phyloP scores from a whole-genome alignment of 768 basidiomycete genomes.

The Rhizopogon vinicolor region DNA sequence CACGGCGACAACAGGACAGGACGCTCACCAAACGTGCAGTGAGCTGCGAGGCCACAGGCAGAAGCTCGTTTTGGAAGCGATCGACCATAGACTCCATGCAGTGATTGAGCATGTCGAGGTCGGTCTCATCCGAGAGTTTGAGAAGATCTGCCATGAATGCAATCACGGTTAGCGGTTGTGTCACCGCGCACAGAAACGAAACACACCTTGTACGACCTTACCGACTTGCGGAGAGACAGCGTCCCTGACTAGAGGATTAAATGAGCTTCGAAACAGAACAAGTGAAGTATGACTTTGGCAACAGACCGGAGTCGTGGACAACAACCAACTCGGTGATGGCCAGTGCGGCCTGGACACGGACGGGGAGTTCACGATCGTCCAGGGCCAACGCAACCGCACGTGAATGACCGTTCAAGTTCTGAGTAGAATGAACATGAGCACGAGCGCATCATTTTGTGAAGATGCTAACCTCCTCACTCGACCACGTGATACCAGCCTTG shows the following conservation, averaged over 20 bases:
- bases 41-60: constrained; percentile 81
- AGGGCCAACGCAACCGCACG: constrained; percentile 60
- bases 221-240: constrained; percentile 75
- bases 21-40: constrained; percentile 66
- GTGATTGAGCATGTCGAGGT: constrained; percentile 77
- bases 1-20: not conserved
- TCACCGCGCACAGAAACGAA: not conserved
- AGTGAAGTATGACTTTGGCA: not conserved
- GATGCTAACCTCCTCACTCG: constrained; percentile 49
- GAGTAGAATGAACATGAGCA: not conserved
- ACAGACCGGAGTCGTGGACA: constrained; percentile 56
- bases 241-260: constrained; percentile 46
- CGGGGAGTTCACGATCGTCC: constrained; percentile 77
- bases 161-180: not conserved
- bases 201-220: constrained; percentile 79
- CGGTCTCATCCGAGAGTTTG: constrained; percentile 87
- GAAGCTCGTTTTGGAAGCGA: constrained; percentile 76
- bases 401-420: constrained; percentile 66
- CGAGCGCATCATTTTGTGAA: not conserved
- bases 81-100: constrained; percentile 88
- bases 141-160: constrained; percentile 54
- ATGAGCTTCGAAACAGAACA: not conserved
- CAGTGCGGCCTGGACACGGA: constrained; percentile 78
- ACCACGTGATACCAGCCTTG: constrained; percentile 65
- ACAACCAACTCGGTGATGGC: constrained; percentile 75